Evolutionary conservation across 106 monocot species (phyloP), one percentile per base, ranked within the genome.

Genomic region (Hemerocallis citrina): DNA sequence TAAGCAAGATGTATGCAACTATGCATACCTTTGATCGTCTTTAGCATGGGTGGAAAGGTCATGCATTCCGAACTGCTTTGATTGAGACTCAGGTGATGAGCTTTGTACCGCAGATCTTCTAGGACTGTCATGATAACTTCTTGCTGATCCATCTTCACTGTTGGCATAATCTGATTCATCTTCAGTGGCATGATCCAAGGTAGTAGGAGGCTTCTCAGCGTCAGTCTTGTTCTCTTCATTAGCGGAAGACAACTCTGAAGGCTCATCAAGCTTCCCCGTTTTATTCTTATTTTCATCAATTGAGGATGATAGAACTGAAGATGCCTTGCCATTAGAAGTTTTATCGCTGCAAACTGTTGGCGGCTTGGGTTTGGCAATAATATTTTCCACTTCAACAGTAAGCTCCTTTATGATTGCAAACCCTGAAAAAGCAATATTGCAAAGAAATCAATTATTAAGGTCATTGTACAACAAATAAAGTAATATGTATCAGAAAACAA

Each of bases 331-430:
- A n/a, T n/a, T n/a, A 46, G 76, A 71, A 15, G 34, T 12, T 72
- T 76, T 70, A 28, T 74, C 64, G 59, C 17, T 74, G 50, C 35
- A 27, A 54, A 36, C 39, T 33, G 61, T 6, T 19, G 55, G 55
- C 63, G 64, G 37, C 50, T 68, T 72, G 21, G 76, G 48, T 76
- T 79, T 86, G 60, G 77, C 76, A 52, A 74, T 58, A 49, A 74
- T 62, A 61, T 79, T 87, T 68, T 82, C 81, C 38, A 85, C 70
- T 55, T 98, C 91, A 60, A 80, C 31, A 25, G 95, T 88, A 49
- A 98, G 84, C 38, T 91, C 96, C 73, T 98, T 98, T 67, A 82
- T 74, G 47, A 80, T 63, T 28, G 68, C 28, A 72, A 88, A 98
- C 9, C 87, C 96, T 98, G 88, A 66, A 74, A 57, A 28, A n/a